Percentiles rank a stretch among this genome's conserved stretches.
Conservation (phyloP, 148 eudicot species). For the Silene conica region DNA sequence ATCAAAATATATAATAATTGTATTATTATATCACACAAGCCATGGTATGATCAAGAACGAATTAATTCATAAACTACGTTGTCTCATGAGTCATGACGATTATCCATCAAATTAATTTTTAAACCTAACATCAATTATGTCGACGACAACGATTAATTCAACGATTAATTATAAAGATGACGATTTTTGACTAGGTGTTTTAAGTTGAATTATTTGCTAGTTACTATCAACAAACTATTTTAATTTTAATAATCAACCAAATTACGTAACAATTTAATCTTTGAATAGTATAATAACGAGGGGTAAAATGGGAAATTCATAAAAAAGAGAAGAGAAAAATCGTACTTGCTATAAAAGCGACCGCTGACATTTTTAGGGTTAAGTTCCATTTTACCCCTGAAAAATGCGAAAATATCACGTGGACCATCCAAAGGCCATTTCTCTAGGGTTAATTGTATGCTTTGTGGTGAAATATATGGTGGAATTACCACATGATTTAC, state of each 20-base stretch:
- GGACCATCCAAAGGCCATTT: conserved; percentile 47
- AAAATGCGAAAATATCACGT: conserved; percentile 78
- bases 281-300: background rate
- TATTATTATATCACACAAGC: too few species aligned
- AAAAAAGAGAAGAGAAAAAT: background rate
- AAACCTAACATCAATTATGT: background rate
- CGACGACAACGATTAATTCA: background rate
- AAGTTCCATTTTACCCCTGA: conserved; percentile 94
- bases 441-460: conserved; percentile 39
- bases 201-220: background rate
- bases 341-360: conserved; percentile 84
- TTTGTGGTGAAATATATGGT: conserved; percentile 60
- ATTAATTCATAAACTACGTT: too few species aligned
- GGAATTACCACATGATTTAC: conserved; percentile 69
- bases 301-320: conserved; percentile 12
- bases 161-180: background rate
- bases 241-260: background rate
- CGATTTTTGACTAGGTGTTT: background rate
- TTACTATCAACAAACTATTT: background rate
- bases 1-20: too few species aligned
- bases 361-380: conserved; percentile 93
- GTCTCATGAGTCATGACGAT: background rate
- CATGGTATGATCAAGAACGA: background rate
- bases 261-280: background rate
- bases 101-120: background rate